Conservation (phyloP, 768 basidiomycete species). For the Amanita fuliginea region DNA sequence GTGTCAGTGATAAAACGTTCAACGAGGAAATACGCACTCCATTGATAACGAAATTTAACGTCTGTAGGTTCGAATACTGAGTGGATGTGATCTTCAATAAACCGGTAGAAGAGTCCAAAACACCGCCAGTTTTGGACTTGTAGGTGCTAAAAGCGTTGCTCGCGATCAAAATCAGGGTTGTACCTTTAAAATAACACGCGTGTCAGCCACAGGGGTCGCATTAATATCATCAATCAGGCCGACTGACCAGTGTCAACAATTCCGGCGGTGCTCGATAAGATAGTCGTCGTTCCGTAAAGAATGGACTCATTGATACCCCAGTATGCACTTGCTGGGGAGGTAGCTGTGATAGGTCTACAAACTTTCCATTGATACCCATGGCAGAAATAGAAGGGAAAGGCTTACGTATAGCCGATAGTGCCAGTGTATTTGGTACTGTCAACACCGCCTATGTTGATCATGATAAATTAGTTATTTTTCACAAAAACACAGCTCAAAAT, state of each 20-base stretch:
- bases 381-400: neutral
- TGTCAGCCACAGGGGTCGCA: neutral
- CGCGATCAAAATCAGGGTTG: slow-evolving; percentile 40
- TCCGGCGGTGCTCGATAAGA: slow-evolving; percentile 37
- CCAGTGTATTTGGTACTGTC: slow-evolving; percentile 35
- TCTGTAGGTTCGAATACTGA: slow-evolving; percentile 41
- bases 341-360: slow-evolving; percentile 33
- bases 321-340: slow-evolving; percentile 33
- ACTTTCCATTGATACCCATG: neutral
- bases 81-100: slow-evolving; percentile 39
- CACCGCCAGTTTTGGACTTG: slow-evolving; percentile 32
- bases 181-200: slow-evolving; percentile 21
- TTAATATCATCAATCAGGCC: too few species aligned
- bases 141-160: slow-evolving; percentile 34
- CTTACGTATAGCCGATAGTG: slow-evolving; percentile 30
- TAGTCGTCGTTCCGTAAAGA: slow-evolving; percentile 34
- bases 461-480: slow-evolving; percentile 12
- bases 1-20: slow-evolving; percentile 19
- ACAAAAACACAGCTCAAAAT: slow-evolving; percentile 6
- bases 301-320: slow-evolving; percentile 56
- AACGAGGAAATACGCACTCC: slow-evolving; percentile 23
- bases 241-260: slow-evolving; percentile 46
- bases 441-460: slow-evolving; percentile 22
- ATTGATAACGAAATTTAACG: slow-evolving; percentile 44
- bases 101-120: slow-evolving; percentile 28